Base-by-base conservation (phyloP, 768 basidiomycete species). In the Chalciporus chontae region DNA sequence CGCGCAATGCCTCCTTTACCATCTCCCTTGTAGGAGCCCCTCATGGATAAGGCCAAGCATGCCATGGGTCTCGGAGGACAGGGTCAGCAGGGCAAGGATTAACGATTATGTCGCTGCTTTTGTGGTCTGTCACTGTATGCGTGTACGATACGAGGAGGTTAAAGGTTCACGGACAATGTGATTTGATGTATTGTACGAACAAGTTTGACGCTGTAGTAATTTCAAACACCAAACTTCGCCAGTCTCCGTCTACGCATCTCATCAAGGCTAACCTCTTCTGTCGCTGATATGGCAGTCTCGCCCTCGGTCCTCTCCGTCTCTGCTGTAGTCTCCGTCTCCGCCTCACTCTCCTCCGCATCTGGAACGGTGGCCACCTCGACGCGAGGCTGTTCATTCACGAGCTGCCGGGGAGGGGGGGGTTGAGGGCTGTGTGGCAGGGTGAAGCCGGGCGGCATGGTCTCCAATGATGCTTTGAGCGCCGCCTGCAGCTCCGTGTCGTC, bases 401-500 rank as follows among this genome's bases (percentile, higher is more conserved):
- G 32, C 53, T 56, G 65, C 19, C 54, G 59, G 15, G 58, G 55
- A 14, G 45, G 57, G 0, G 39, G 55, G 9, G 52, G 46, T 26
- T 51, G 40, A 14, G 54, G 27, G 10, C 37, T 47, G n/a, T 52
- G 47, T 29, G 74, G 73, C 5, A 73, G 58, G 23, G 66, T 56
- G 68, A 75, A 84, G 26, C 75, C 84, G 36, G 69, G 67, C 1
- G 87, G 83, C 18, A 82, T 64, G 37, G 72, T 71, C 62, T 87
- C 85, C 53, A 94, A 71, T 32, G 91, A 93, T 3, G 90, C 93
- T 62, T 74, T 83, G 42, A 95, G 73, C 5, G 93, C 93, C 10
- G 91, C 92, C 68, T 94, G 93, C 40, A 95, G 70, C 58, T 89
- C 85, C 19, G 79, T 81, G 58, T 95, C 92, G 44, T 94, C 92